Evolutionary conservation across 768 basidiomycete genomes (phyloP), one percentile per base, ranked within the genome.

Genomic region (Hygrophoropsis aurantiaca): DNA sequence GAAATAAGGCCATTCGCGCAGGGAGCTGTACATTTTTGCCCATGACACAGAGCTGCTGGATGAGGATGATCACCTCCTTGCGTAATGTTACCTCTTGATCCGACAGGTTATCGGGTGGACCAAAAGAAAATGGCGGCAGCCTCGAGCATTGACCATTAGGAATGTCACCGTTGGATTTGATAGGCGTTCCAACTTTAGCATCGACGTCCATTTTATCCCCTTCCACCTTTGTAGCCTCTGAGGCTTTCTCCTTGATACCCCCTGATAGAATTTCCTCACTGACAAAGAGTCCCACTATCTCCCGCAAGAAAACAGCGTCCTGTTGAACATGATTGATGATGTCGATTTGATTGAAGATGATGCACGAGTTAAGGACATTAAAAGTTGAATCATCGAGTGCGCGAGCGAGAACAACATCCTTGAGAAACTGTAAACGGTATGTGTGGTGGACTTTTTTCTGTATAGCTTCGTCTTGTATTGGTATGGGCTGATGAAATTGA

Each of bases 271-370:
- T 75, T 47, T 84, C 82, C 49, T 86, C 85, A 53, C 85, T 82
- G 42, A 87, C 81, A 63, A 90, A 90, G 33, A 89, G 66, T 36
- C 73, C 69, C 27, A 95, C 87, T 11, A 97, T 78, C 40, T 93
- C 87, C 26, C 77, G 74, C 27, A 97, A 72, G 62, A 97, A 89
- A 10, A 68, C 61, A 2, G 77, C 78, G 57, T 97, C 90, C 47
- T 76, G 79, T 61, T 93, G 89, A 26, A 98, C 80, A 60, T 95
- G 84, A 40, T 77, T 82, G 59, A 99, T 94, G 60, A 99, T 97
- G 68, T 99, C 97, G 58, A 95, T 93, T 65, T 99, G 95, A 70
- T 98, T 97, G 79, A 94, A 98, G 62, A 97, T 92, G 65, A 99
- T 93, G 69, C 90, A 90, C 2, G 92, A 94, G 68, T 94, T 97